Evolutionary conservation across 1,284 basidiomycete genomes (phyloP), one percentile per base, ranked within the genome.

Genomic region (Athelia psychrophila): DNA sequence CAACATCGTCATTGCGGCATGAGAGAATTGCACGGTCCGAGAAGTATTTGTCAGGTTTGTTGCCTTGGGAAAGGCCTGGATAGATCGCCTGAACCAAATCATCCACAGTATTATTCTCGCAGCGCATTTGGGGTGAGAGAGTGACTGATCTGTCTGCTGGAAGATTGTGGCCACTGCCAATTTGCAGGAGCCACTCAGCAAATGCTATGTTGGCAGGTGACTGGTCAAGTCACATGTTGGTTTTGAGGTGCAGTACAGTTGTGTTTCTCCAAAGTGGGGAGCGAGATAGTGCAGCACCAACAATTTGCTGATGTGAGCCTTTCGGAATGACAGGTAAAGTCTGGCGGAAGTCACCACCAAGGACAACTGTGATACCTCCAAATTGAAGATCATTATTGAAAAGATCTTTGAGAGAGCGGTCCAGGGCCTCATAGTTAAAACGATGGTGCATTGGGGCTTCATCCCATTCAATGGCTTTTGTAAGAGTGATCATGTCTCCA

Each of bases 291-390:
- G 57, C 65, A 2, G 65, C 63, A 27, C 44, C 49, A 35, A 74
- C 58, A 48, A 71, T 67, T 2, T 69, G 53, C 19, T 61, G 58
- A 6, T 60, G 50, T 1, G 57, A 56, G 2, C 70, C 70, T 33
- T 59, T 59, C 1, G 58, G 53, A 44, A 76, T 55, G 1, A 77
- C 75, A 22, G 75, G 75, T 2, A 76, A 62, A 6, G 57, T 71
- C 54, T 78, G 75, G 40, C 67, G 60, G 52, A 73, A 77, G 54
- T 77, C 73, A 0, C 76, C 75, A 16, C 72, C 69, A 61, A 75
- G 72, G 1, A 76, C 58, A 2, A 76, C 60, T 16, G 69, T 66
- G 19, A 74, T 60, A 0, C 74, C 73, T 24, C 74, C 74, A 67
- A 77, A 78, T 1, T 64, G 70, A 0, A 33, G 27, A 6, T 67